These are phyloP conservation scores for Veloboletus limbatus DNA, from an alignment of 1,284 basidiomycete genomes.

Conservation along the genomic window DNA sequence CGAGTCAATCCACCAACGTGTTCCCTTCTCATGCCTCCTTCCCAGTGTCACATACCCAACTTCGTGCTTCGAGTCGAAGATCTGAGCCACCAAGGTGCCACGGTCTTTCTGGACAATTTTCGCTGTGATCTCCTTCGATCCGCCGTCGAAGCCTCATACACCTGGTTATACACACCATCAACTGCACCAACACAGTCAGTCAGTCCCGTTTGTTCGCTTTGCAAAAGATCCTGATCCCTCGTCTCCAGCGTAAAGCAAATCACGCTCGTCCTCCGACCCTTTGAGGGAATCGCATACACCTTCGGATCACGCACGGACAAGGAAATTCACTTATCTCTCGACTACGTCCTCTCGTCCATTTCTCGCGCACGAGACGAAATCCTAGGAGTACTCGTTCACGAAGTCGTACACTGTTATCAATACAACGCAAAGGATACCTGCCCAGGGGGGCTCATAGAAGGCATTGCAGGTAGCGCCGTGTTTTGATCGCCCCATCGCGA, in stretches of 20 bases:
- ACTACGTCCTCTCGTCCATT: constrained; percentile 50
- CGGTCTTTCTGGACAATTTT: constrained; percentile 54
- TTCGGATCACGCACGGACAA: constrained; percentile 54
- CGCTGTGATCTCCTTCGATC: constrained; percentile 45
- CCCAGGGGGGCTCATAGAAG: constrained; percentile 68
- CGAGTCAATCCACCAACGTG: neutral
- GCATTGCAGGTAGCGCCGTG: constrained; percentile 57
- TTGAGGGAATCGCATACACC: constrained; percentile 68
- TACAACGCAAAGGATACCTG: constrained; percentile 57
- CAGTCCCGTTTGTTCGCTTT: neutral
- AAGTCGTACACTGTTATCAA: constrained; percentile 75
- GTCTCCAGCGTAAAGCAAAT: constrained; percentile 51
- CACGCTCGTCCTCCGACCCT: constrained; percentile 54
- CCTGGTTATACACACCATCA: constrained; percentile 57
- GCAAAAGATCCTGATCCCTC: constrained; percentile 3
- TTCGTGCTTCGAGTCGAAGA: constrained; percentile 57
- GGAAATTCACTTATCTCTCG: constrained; percentile 68
- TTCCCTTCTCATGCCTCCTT: constrained; percentile 27
- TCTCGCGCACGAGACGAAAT: constrained; percentile 57
- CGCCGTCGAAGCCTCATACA: constrained; percentile 54
- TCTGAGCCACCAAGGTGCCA: constrained; percentile 54
- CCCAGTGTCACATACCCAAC: constrained; percentile 56
- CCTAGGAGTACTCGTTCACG: constrained; percentile 60
- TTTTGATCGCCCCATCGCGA: neutral
- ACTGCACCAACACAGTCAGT: constrained; percentile 57